phyloP scores from a whole-genome alignment of 495 filamentous ascomycete species.

The Bacidia rubella region DNA sequence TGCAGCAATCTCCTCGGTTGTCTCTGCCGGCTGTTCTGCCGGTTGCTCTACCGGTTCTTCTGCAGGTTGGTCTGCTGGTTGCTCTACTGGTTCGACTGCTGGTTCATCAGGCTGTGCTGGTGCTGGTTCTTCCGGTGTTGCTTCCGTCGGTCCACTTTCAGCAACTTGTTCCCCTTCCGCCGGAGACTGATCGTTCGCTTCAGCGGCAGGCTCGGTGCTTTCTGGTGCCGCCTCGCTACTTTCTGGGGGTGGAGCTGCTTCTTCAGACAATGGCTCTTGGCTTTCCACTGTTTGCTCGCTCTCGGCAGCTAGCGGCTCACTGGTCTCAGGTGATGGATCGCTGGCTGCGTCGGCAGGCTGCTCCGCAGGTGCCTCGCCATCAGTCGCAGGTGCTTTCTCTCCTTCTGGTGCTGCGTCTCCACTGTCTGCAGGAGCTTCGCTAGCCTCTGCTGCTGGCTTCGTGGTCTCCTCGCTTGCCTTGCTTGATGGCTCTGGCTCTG shows the following conservation, averaged over 20 bases:
- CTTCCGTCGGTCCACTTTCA: background rate
- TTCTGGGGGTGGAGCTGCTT: conserved; percentile 3
- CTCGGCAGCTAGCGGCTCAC: background rate
- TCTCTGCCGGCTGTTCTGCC: background rate
- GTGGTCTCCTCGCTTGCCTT: background rate
- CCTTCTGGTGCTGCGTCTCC: background rate
- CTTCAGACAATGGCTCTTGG: background rate
- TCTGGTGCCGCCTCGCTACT: background rate
- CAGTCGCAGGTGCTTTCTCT: background rate
- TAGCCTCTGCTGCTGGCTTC: background rate
- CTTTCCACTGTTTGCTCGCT: background rate
- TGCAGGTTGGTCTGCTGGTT: background rate
- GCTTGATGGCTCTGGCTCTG: background rate
- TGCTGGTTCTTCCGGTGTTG: background rate
- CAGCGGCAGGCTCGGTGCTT: background rate
- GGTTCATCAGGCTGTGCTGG: background rate
- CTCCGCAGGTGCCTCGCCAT: background rate
- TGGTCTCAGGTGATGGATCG: conserved; percentile 3
- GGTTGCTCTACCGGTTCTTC: conserved; percentile 1
- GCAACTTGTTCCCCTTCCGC: background rate
- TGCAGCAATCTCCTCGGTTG: conserved; percentile 3
- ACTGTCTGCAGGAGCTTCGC: background rate
- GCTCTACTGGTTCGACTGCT: background rate
- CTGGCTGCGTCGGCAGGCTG: background rate
- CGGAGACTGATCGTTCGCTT: background rate